Evolutionary conservation across 2,329 filamentous ascomycete genomes (phyloP).

Genomic region (Fusarium lateritium): DNA sequence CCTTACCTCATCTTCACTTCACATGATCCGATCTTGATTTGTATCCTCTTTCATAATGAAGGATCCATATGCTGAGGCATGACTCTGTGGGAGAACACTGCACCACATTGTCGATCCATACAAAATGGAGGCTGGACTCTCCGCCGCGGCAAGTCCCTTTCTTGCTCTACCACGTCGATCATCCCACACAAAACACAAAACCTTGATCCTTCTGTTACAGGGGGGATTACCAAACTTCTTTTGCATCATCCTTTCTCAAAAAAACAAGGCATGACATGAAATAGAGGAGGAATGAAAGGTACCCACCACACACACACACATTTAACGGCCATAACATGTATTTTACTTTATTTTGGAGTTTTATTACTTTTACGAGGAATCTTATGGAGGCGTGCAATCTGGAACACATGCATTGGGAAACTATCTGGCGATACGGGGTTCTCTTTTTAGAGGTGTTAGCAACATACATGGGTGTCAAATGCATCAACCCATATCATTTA

Average conservation of each 20-base stretch:
- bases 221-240: neutral
- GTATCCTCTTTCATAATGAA: constrained; percentile 27
- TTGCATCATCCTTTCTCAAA: neutral
- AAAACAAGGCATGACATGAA: constrained; percentile 20
- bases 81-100: constrained; percentile 43
- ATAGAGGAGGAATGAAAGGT: constrained; percentile 25
- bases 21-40: constrained; percentile 20
- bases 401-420: constrained; percentile 27
- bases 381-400: constrained; percentile 20
- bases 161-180: constrained; percentile 30
- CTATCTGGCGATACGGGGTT: constrained; percentile 31
- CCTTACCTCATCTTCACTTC: constrained; percentile 5
- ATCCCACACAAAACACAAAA: constrained; percentile 7
- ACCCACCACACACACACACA: constrained; percentile 10
- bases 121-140: constrained; percentile 24
- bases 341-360: constrained; percentile 27
- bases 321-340: constrained; percentile 35
- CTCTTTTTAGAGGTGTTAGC: constrained; percentile 26
- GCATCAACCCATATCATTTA: constrained; percentile 17
- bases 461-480: neutral
- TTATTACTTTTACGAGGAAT: constrained; percentile 10
- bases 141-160: constrained; percentile 34
- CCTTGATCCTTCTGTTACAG: neutral
- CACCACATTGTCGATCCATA: constrained; percentile 43
- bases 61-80: constrained; percentile 34